Percentiles rank a stretch among this genome's conserved stretches.
phyloP scores from a whole-genome alignment of 208 protist species.

The Leishmania tarentolae region DNA sequence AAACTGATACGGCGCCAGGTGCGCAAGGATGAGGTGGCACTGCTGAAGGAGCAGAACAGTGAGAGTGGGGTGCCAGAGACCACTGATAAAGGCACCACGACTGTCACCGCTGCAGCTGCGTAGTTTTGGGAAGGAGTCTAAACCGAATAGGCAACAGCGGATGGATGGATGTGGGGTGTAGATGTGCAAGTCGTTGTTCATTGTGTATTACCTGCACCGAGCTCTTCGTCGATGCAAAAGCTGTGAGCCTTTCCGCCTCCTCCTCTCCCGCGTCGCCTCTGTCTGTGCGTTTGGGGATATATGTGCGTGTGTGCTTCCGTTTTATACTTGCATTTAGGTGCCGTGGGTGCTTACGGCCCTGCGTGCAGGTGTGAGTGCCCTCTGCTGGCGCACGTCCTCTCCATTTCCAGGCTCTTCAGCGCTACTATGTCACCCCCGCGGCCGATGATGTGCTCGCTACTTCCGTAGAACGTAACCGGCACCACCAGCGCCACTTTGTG shows the following conservation, averaged over 20 bases:
- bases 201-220: too few relatives aligned
- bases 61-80: neutral
- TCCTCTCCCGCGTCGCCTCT: neutral
- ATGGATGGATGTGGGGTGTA: neutral
- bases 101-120: neutral
- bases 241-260: neutral
- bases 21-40: slow-evolving; percentile 35
- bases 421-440: neutral
- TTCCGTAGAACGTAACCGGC: neutral
- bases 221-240: neutral
- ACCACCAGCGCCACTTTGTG: neutral
- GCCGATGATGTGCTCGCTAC: neutral
- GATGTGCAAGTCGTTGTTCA: neutral
- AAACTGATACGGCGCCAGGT: slow-evolving; percentile 82
- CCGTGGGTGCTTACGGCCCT: too few relatives aligned
- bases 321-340: neutral
- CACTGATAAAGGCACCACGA: neutral
- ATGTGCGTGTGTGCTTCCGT: neutral
- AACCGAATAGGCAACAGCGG: too few relatives aligned
- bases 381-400: neutral
- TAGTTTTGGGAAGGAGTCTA: neutral
- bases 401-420: neutral
- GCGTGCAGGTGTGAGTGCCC: too few relatives aligned
- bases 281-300: neutral
- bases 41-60: slow-evolving; percentile 32